Conservation (phyloP, 345 rosid species). For the Bruguiera sexangula region DNA sequence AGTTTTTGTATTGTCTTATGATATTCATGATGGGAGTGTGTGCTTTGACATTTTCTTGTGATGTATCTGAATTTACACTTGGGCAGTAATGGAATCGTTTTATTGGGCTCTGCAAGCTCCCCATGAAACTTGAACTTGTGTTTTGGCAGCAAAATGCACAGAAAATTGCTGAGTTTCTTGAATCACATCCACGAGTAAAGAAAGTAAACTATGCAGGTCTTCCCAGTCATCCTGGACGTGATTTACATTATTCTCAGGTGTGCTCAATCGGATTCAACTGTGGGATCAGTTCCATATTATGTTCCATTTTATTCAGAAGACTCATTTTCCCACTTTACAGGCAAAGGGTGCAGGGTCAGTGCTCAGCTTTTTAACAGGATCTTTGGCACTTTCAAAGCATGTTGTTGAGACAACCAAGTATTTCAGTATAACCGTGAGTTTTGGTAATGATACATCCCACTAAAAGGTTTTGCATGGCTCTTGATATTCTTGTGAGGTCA, state of each 20-base stretch:
- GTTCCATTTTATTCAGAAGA: background rate
- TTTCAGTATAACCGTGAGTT: conserved; percentile 95
- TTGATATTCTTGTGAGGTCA: background rate
- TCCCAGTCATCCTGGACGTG: conserved; percentile 75
- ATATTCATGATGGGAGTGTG: background rate
- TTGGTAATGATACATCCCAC: conserved; percentile 53
- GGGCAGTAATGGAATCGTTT: too few relatives aligned
- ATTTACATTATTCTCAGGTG: conserved; percentile 96
- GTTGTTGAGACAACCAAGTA: conserved; percentile 80
- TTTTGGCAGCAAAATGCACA: conserved; percentile 71
- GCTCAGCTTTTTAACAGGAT: conserved; percentile 91
- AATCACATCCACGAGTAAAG: conserved; percentile 77
- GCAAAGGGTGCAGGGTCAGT: conserved; percentile 96
- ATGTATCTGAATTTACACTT: too few relatives aligned
- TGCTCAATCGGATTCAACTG: conserved; percentile 12
- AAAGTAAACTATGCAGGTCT: conserved; percentile 86
- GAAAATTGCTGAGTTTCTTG: conserved; percentile 79
- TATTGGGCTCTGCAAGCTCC: too few relatives aligned
- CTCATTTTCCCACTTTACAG: conserved; percentile 35
- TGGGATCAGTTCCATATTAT: background rate
- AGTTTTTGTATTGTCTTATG: background rate
- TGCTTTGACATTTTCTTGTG: too few relatives aligned
- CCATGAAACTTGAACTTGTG: background rate
- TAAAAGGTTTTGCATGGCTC: background rate
- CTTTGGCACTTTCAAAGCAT: conserved; percentile 78